Evolutionary conservation across 2,329 filamentous ascomycete genomes (phyloP).

Genomic region (Cercospora berteroae): DNA sequence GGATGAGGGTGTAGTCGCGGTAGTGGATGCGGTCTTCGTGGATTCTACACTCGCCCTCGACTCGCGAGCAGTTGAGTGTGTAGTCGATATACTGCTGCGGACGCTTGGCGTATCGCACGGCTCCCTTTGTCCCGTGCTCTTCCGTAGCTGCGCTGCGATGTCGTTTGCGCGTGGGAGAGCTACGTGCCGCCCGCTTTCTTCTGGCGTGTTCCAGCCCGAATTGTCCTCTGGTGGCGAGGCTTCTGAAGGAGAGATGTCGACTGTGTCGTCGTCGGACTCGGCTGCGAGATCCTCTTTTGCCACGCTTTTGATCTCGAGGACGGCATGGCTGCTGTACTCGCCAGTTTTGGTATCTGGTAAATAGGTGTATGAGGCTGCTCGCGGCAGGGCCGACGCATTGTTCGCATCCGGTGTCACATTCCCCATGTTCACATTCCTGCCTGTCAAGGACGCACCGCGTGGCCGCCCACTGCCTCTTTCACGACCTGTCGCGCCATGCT

Average conservation of each 20-base stretch:
- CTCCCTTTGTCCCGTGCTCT: constrained; percentile 23
- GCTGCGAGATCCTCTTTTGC: constrained; percentile 13
- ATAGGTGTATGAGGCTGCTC: constrained; percentile 59
- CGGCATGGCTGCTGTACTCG: constrained; percentile 28
- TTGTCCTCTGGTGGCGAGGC: constrained; percentile 39
- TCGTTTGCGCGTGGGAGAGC: constrained; percentile 33
- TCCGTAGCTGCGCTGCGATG: constrained; percentile 35
- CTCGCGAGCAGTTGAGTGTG: constrained; percentile 24
- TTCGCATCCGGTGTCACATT: constrained; percentile 16
- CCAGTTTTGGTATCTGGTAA: constrained; percentile 44
- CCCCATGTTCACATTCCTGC: constrained; percentile 12
- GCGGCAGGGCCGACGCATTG: constrained; percentile 42
- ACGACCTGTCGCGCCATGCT: constrained; percentile 6
- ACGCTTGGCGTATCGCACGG: constrained; percentile 21
- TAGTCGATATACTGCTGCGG: constrained; percentile 25
- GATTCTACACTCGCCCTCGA: constrained; percentile 29
- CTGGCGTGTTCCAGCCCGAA: constrained; percentile 47
- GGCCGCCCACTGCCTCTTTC: constrained; percentile 15
- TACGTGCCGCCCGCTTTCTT: constrained; percentile 36
- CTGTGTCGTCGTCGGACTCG: constrained; percentile 30
- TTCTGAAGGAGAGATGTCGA: constrained; percentile 35
- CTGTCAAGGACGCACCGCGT: constrained; percentile 16
- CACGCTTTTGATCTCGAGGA: constrained; percentile 45
- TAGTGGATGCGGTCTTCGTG: constrained; percentile 26
- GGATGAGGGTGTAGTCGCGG: constrained; percentile 26